These are phyloP conservation scores for Aegilops longissima DNA, from an alignment of 176 grass and related monocot genomes.

Conservation along the genomic window DNA sequence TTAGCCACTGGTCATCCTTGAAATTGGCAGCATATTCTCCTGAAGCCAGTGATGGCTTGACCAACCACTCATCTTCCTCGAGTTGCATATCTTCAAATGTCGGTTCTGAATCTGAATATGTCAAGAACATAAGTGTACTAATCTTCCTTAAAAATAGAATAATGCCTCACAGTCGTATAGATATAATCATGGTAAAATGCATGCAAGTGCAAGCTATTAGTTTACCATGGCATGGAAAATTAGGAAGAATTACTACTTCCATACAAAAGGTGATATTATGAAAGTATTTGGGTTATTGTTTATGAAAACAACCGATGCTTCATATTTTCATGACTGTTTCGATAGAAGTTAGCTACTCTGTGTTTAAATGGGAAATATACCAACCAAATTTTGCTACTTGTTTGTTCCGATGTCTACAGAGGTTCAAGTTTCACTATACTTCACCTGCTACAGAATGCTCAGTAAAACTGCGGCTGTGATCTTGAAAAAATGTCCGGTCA, in stretches of 20 bases:
- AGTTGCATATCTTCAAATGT: slow-evolving; percentile 33
- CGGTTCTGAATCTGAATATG: slow-evolving; percentile 39
- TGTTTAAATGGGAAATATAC: neutral
- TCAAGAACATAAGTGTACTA: slow-evolving; percentile 4
- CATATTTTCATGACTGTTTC: neutral
- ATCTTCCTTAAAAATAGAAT: neutral
- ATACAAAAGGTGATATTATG: neutral
- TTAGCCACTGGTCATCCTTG: slow-evolving; percentile 41
- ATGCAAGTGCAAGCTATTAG: neutral
- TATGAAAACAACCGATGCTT: neutral
- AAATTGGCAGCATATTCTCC: neutral
- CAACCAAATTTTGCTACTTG: neutral
- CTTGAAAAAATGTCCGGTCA: slow-evolving; percentile 32
- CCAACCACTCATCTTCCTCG: slow-evolving; percentile 53
- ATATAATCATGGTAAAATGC: neutral
- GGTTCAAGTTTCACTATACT: neutral
- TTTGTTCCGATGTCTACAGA: neutral
- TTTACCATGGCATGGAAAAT: neutral
- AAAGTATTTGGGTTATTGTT: neutral
- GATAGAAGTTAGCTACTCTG: neutral
- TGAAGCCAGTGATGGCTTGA: slow-evolving; percentile 19
- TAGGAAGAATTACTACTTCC: neutral
- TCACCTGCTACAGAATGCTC: slow-evolving; percentile 41
- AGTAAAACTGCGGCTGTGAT: slow-evolving; percentile 19
- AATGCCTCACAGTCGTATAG: neutral